Evolutionary conservation across 2,329 filamentous ascomycete species (phyloP).

Genomic region (Basipetospora sp.): DNA sequence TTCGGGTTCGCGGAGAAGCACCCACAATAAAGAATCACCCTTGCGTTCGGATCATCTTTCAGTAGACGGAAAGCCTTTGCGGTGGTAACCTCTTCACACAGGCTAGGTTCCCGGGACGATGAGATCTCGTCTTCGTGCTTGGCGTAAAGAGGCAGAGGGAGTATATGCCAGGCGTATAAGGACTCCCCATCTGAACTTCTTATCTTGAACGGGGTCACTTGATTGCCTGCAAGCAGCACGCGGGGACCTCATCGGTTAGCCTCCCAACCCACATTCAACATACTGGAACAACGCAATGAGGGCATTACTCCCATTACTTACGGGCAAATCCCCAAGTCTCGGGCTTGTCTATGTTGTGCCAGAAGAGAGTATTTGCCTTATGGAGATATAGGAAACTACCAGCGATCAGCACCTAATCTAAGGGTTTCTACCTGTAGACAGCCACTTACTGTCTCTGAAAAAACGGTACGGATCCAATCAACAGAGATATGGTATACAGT

Average conservation of each 20-base stretch:
- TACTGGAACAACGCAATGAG: no score
- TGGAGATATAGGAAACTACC: slow-evolving; percentile 72
- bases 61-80: slow-evolving; percentile 47
- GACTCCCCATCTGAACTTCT: slow-evolving; percentile 59
- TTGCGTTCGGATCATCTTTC: slow-evolving; percentile 45
- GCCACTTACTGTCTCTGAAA: slow-evolving; percentile 64
- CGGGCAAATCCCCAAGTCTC: slow-evolving; percentile 78
- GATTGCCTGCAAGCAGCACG: slow-evolving; percentile 45
- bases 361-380: slow-evolving; percentile 57
- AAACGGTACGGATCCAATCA: slow-evolving; percentile 49
- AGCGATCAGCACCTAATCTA: no score
- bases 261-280: no score
- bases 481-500: slow-evolving; percentile 53
- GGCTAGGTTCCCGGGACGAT: slow-evolving; percentile 32
- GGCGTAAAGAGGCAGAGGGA: slow-evolving; percentile 64
- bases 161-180: slow-evolving; percentile 80
- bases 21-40: slow-evolving; percentile 42
- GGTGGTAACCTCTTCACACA: slow-evolving; percentile 37
- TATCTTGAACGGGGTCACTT: slow-evolving; percentile 75
- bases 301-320: no score
- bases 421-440: no score
- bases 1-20: background rate
- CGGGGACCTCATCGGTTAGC: slow-evolving; percentile 5
- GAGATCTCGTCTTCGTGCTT: slow-evolving; percentile 50
- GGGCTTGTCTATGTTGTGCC: slow-evolving; percentile 58